These are phyloP conservation scores for Elongisporangium prolatum DNA, from an alignment of 352 stramenopile species.

Conservation along the genomic window DNA sequence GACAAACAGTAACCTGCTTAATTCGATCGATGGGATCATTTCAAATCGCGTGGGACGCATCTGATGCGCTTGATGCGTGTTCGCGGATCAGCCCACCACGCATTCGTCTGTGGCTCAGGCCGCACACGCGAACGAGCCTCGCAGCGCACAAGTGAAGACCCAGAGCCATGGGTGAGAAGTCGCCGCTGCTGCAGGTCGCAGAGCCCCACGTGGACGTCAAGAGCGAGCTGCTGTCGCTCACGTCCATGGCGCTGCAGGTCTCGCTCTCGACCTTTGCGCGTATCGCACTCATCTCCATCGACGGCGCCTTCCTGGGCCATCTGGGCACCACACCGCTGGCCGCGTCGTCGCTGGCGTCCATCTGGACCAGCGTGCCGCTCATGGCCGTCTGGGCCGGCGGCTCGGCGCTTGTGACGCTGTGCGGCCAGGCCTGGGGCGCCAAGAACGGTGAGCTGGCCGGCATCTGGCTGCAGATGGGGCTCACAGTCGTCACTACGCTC, in stretches of 20 bases:
- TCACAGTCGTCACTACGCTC: constrained; percentile 39
- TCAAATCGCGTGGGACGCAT: not conserved
- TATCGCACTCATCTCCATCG: constrained; percentile 72
- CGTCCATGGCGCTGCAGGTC: constrained; percentile 78
- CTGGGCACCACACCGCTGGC: constrained; percentile 65
- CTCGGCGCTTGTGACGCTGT: constrained; percentile 73
- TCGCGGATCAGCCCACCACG: not conserved
- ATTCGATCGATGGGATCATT: not conserved
- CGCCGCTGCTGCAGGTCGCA: not conserved
- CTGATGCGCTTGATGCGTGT: not conserved
- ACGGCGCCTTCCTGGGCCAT: constrained; percentile 76
- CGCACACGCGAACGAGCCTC: not conserved
- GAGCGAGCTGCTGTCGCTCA: constrained; percentile 57
- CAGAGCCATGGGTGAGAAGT: not conserved
- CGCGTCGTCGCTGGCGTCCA: constrained; percentile 64
- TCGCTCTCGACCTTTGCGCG: constrained; percentile 72
- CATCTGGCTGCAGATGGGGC: constrained; percentile 71
- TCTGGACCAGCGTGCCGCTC: constrained; percentile 74
- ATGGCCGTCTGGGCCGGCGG: constrained; percentile 62
- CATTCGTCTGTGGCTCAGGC: no score
- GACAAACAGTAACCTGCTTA: not conserved
- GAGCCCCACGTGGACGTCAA: constrained; percentile 48
- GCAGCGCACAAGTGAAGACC: not conserved
- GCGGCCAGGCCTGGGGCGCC: constrained; percentile 68
- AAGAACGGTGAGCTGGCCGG: constrained; percentile 60